These are phyloP conservation scores for Camillea tinctor DNA, from an alignment of 2,329 filamentous ascomycete species.

Conservation along the genomic window DNA sequence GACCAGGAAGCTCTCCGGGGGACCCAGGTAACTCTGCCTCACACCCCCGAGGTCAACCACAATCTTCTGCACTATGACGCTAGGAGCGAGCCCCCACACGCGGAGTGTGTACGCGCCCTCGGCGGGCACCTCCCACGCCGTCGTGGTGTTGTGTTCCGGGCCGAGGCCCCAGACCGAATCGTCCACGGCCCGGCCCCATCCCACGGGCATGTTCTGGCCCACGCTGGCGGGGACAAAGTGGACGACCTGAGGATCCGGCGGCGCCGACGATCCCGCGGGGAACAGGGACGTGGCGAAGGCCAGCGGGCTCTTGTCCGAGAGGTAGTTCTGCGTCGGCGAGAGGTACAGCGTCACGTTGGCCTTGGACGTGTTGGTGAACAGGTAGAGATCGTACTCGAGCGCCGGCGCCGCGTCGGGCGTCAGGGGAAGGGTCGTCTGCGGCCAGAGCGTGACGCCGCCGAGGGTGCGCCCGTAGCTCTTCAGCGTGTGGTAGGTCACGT, in stretches of 20 bases:
- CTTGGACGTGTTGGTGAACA: constrained; percentile 51
- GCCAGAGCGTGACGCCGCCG: constrained; percentile 56
- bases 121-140: constrained; percentile 38
- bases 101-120: constrained; percentile 49
- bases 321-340: constrained; percentile 53
- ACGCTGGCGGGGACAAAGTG: constrained; percentile 42
- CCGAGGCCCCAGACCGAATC: constrained; percentile 47
- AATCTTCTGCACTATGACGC: constrained; percentile 55
- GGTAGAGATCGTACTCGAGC: constrained; percentile 61
- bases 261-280: constrained; percentile 29
- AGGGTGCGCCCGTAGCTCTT: constrained; percentile 56
- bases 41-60: constrained; percentile 56
- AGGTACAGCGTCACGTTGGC: constrained; percentile 49
- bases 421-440: constrained; percentile 50
- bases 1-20: constrained; percentile 53
- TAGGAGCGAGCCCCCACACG: constrained; percentile 52
- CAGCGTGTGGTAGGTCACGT: constrained; percentile 51
- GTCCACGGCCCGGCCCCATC: constrained; percentile 44
- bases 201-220: constrained; percentile 40
- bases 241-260: constrained; percentile 33
- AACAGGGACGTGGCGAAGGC: constrained; percentile 31
- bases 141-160: constrained; percentile 43
- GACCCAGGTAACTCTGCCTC: constrained; percentile 53
- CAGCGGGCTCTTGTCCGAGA: constrained; percentile 48
- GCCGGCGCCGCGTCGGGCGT: constrained; percentile 48